Conservation (phyloP, 2,329 filamentous ascomycete species). For the Trichoderma endophyticum region DNA sequence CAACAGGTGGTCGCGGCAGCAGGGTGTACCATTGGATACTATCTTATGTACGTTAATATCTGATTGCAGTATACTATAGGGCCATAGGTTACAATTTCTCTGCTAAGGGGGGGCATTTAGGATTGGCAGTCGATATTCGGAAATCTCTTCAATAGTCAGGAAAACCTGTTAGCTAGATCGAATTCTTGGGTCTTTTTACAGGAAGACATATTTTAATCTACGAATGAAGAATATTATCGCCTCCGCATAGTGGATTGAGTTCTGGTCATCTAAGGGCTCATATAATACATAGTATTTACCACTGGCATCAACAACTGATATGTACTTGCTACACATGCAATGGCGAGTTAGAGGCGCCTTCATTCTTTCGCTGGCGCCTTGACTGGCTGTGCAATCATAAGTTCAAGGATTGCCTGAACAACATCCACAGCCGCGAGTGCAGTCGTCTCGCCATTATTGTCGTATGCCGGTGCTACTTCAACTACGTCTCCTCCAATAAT, state of each 20-base stretch:
- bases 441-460: constrained; percentile 72
- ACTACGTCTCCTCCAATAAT: constrained; percentile 82
- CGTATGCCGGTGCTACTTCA: constrained; percentile 79
- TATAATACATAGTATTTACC: neutral
- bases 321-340: neutral
- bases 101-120: neutral
- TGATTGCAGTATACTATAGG: neutral
- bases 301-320: neutral
- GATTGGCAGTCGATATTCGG: neutral
- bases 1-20: neutral
- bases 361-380: constrained; percentile 5
- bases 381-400: constrained; percentile 23
- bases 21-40: neutral
- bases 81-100: neutral
- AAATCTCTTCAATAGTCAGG: neutral
- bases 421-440: constrained; percentile 77
- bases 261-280: neutral
- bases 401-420: constrained; percentile 36
- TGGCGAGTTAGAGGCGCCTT: neutral
- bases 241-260: neutral
- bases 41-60: neutral
- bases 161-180: neutral
- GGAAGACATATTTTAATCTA: neutral
- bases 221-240: neutral
- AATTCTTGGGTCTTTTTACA: neutral